Base-by-base conservation (phyloP, 2,329 filamentous ascomycete genomes). In the Clonostachys sp. region DNA sequence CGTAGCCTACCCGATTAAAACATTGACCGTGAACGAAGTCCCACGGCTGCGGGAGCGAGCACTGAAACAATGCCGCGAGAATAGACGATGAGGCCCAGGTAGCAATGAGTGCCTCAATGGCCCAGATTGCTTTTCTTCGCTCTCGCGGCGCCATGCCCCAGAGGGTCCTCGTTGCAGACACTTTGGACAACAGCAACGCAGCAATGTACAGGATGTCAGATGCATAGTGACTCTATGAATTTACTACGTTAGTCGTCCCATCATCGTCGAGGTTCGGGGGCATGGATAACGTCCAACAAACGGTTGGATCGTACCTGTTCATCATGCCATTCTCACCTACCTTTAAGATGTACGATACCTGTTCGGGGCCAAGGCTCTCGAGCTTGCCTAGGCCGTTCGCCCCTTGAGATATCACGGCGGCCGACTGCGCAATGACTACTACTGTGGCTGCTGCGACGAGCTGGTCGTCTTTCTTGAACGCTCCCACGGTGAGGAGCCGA, bases 101-200 rank as follows among this genome's bases (percentile, higher is more conserved):
- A 18, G 45, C 24, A 18, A 53, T 51, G 20, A 50, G 12, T 9
- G 33, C 50, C 45, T 55, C 52, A 17, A 49, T 51, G 5, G 39
- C 46, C 17, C 33, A 40, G 34, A 55, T 45, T 12, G 41, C 17
- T 6, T 35, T 38, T 40, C 41, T 45, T n/a, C 48, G 52, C 33
- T 53, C 39, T 40, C 40, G 42, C 12, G 55, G 51, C 17, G 55
- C 52, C 53, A 57, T 56, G 36, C 39, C 39, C 45, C 45, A 46
- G 35, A 57, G 49, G 12, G 53, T 53, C 18, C 49, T 50, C 13
- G 53, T 55, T 16, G 53, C 50, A 12, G 53, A 57, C 12, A 54
- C 35, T 40, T 57, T 57, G 41, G 52, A 44, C 14, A 53, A 36
- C 20, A 46, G 24, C n/a, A 55, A n/a, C 7, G 20, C 43, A 9